Conservation (phyloP, 208 protist genomes). For the Wallacemonas sp. region DNA sequence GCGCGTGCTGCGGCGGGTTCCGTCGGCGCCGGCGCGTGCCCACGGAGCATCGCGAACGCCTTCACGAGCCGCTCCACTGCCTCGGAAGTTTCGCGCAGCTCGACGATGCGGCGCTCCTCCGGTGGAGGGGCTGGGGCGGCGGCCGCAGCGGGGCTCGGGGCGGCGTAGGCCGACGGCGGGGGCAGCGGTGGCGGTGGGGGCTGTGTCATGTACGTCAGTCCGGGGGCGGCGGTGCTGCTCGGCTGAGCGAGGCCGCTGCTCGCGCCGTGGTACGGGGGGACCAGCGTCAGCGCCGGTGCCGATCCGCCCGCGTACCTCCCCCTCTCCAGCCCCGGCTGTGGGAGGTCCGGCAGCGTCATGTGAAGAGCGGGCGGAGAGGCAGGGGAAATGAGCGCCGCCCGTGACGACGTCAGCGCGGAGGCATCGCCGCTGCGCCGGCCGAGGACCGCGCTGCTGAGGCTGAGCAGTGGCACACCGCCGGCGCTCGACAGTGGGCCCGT, state of each 20-base stretch:
- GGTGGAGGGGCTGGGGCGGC: background rate
- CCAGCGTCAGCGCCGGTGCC: background rate
- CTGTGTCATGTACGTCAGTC: background rate
- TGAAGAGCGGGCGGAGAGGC: constrained; percentile 10
- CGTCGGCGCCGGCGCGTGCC: constrained; percentile 27
- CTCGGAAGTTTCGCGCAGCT: constrained; percentile 81
- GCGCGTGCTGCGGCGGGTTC: background rate
- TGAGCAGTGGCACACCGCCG: background rate
- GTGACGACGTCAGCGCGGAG: constrained; percentile 1
- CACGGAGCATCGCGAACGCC: constrained; percentile 75
- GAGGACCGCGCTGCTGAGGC: constrained; percentile 2
- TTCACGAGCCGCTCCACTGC: constrained; percentile 83
- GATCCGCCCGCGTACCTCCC: background rate
- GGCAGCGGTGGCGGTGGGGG: constrained; percentile 35
- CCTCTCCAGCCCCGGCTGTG: background rate
- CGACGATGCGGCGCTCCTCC: constrained; percentile 43
- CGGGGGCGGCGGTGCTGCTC: background rate
- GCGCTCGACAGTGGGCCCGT: background rate
- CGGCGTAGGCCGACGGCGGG: constrained; percentile 24
- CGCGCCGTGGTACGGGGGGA: background rate
- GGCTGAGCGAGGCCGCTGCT: background rate
- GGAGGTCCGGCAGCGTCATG: constrained; percentile 9
- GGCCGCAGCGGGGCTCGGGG: background rate
- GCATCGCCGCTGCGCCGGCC: background rate
- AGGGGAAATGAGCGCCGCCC: background rate